Evolutionary conservation across 192 early-diverging fungal genomes (phyloP).

Genomic region (Coemansia sp.): DNA sequence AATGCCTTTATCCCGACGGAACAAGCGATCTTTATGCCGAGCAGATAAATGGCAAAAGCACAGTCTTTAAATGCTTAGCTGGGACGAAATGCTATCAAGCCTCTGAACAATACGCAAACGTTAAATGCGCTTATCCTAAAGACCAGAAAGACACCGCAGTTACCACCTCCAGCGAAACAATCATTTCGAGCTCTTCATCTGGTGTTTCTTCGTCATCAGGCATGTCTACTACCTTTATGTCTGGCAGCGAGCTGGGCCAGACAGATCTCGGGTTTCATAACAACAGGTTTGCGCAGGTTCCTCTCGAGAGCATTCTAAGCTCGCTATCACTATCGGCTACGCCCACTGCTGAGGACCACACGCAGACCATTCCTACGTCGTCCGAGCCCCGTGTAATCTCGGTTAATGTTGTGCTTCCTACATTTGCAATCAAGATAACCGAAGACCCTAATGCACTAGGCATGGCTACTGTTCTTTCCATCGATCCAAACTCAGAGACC

Average conservation of each 20-base stretch:
- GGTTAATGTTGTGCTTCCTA: slow-evolving; percentile 42
- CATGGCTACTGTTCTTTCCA: slow-evolving; percentile 24
- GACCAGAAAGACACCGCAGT: not conserved
- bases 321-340: not conserved
- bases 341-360: not conserved
- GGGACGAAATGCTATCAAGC: slow-evolving; percentile 32
- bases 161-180: not conserved
- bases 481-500: slow-evolving; percentile 13
- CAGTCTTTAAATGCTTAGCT: slow-evolving; percentile 14
- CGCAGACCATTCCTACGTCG: slow-evolving; percentile 14
- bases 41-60: slow-evolving; percentile 6
- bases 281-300: slow-evolving; percentile 9
- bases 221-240: not conserved
- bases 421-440: slow-evolving; percentile 37
- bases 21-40: slow-evolving; percentile 25
- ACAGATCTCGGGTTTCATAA: slow-evolving; percentile 8
- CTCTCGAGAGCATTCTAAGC: not conserved
- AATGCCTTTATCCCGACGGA: slow-evolving; percentile 22
- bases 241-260: not conserved
- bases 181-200: not conserved
- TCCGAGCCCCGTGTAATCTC: slow-evolving; percentile 38
- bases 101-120: slow-evolving; percentile 2
- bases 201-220: not conserved
- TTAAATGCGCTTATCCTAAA: slow-evolving; percentile 21
- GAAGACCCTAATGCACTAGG: slow-evolving; percentile 15